Conservation (phyloP, 2,329 filamentous ascomycete species). For the Phialophora chinensis region DNA sequence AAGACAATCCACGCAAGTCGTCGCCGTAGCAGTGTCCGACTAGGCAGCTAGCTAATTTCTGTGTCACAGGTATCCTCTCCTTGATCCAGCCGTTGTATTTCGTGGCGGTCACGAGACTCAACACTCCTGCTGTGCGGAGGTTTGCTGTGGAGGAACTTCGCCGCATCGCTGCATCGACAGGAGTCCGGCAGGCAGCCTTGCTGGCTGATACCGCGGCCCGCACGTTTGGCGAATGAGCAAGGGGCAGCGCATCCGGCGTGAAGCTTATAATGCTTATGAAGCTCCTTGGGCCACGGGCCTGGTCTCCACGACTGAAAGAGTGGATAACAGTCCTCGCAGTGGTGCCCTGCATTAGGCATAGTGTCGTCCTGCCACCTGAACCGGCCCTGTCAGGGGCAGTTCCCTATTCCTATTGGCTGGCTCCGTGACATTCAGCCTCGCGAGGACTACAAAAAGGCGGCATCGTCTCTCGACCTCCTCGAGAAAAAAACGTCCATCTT, state of each 20-base stretch:
- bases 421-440: not conserved
- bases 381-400: not conserved
- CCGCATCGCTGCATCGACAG: slow-evolving; percentile 13
- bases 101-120: slow-evolving; percentile 13
- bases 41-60: slow-evolving; percentile 3
- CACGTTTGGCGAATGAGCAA: not conserved
- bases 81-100: slow-evolving; percentile 23
- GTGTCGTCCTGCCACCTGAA: not conserved
- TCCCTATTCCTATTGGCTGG: not conserved
- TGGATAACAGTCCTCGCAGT: slow-evolving; percentile 12
- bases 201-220: slow-evolving; percentile 17
- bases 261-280: not conserved
- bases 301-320: too few relatives aligned
- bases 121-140: not conserved
- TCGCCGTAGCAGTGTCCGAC: not conserved
- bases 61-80: slow-evolving; percentile 14
- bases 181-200: slow-evolving; percentile 18
- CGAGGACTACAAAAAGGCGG: not conserved
- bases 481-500: not conserved
- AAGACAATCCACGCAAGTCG: slow-evolving; percentile 18
- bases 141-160: slow-evolving; percentile 24
- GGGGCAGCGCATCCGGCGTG: too few relatives aligned
- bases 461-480: not conserved
- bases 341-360: slow-evolving; percentile 22
- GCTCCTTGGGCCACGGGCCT: not conserved